Evolutionary conservation across 768 basidiomycete species (phyloP).

Genomic region (Rhodocollybia butyracea): DNA sequence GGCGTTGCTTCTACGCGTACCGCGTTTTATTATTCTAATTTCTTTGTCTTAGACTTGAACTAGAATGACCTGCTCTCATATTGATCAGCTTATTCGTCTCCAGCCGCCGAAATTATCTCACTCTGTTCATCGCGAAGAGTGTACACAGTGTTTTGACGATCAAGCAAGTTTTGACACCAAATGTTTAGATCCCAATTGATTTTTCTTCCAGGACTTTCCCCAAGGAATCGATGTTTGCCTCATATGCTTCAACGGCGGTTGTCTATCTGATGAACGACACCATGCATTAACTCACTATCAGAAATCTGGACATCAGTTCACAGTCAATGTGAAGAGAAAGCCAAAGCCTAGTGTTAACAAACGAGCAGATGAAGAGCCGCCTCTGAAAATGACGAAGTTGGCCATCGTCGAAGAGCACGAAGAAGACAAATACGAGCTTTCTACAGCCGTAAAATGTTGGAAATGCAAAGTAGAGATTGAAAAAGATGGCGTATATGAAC

Average conservation of each 20-base stretch:
- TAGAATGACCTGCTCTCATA: slow-evolving; percentile 67
- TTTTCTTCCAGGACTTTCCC: slow-evolving; percentile 55
- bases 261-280: slow-evolving; percentile 55
- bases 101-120: slow-evolving; percentile 62
- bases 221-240: slow-evolving; percentile 88
- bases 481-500: slow-evolving; percentile 33
- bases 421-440: slow-evolving; percentile 81
- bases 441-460: slow-evolving; percentile 73
- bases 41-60: no score
- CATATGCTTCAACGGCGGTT: slow-evolving; percentile 92
- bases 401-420: slow-evolving; percentile 85
- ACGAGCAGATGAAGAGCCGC: slow-evolving; percentile 55
- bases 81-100: slow-evolving; percentile 44
- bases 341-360: slow-evolving; percentile 44
- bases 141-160: slow-evolving; percentile 94
- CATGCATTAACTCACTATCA: slow-evolving; percentile 74
- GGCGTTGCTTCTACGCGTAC: no score
- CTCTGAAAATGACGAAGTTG: slow-evolving; percentile 84
- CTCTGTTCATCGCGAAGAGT: slow-evolving; percentile 86
- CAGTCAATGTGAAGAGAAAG: slow-evolving; percentile 76
- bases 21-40: no score
- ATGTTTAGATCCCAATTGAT: not conserved
- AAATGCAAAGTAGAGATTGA: slow-evolving; percentile 55
- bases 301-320: slow-evolving; percentile 72
- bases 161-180: slow-evolving; percentile 50